phyloP scores from a whole-genome alignment of 2,329 filamentous ascomycete species.

The Aspergillus eucalypticola region DNA sequence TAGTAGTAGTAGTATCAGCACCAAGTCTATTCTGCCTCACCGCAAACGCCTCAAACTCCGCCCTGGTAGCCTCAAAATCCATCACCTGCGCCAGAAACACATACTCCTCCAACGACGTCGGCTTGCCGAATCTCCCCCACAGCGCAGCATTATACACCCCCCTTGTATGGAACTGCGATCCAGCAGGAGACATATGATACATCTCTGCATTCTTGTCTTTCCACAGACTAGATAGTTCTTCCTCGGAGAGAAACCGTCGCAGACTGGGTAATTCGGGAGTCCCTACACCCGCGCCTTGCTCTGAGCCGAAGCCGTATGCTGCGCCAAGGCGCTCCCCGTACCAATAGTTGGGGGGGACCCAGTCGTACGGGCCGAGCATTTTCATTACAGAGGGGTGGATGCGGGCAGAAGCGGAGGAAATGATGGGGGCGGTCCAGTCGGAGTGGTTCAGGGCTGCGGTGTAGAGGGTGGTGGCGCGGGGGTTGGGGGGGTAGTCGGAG shows the following conservation, averaged over 20 bases:
- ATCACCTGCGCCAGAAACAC: slow-evolving; percentile 61
- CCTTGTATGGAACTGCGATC: slow-evolving; percentile 58
- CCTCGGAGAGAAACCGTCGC: slow-evolving; percentile 53
- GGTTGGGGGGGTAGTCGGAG: slow-evolving; percentile 65
- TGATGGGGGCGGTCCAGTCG: slow-evolving; percentile 59
- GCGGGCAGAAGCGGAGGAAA: slow-evolving; percentile 58
- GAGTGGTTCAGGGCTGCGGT: slow-evolving; percentile 51
- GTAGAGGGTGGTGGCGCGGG: slow-evolving; percentile 57
- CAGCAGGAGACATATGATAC: slow-evolving; percentile 62
- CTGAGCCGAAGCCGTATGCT: slow-evolving; percentile 65
- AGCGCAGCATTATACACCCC: slow-evolving; percentile 61
- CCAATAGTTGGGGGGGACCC: slow-evolving; percentile 67
- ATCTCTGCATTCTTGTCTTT: slow-evolving; percentile 46
- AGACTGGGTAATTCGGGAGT: slow-evolving; percentile 60
- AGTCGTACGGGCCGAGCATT: slow-evolving; percentile 68
- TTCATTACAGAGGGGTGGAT: slow-evolving; percentile 60
- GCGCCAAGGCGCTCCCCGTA: slow-evolving; percentile 56
- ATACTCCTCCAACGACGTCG: slow-evolving; percentile 58
- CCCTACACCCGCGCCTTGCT: slow-evolving; percentile 63
- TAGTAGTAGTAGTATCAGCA: too few species aligned
- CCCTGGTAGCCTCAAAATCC: slow-evolving; percentile 65
- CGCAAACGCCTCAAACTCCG: slow-evolving; percentile 60
- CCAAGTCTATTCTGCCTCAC: slow-evolving; percentile 51
- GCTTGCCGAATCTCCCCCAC: slow-evolving; percentile 54
- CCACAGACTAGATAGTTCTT: slow-evolving; percentile 60